Conservation (phyloP, 108 stramenopile species). For the Conticribra guillardii region DNA sequence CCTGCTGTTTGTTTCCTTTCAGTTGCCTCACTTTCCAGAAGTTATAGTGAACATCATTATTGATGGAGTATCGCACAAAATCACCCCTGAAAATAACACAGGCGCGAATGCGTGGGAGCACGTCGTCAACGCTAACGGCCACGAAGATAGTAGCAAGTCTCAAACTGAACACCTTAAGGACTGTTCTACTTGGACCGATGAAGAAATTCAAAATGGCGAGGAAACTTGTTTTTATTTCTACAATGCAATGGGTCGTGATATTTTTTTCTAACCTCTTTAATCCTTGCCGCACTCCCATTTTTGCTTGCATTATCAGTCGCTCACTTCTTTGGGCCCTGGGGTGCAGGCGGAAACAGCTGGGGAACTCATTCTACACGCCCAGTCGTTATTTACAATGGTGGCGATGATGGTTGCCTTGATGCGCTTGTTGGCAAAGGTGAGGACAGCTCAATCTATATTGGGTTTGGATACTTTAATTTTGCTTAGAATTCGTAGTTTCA, state of each 20-base stretch:
- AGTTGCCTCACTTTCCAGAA: constrained; percentile 57
- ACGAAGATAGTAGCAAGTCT: constrained; percentile 49
- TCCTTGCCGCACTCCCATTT: too few species aligned
- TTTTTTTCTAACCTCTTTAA: too few species aligned
- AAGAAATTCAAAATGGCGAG: constrained; percentile 40
- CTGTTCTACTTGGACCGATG: constrained; percentile 58
- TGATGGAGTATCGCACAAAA: constrained; percentile 47
- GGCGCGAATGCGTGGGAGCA: constrained; percentile 53
- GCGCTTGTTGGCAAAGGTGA: constrained; percentile 42
- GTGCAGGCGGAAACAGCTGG: constrained; percentile 69
- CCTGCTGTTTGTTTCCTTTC: too few species aligned
- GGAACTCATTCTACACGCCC: constrained; percentile 64
- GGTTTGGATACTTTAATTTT: not conserved
- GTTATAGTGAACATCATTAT: constrained; percentile 55
- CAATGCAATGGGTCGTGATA: too few species aligned
- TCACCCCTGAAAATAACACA: constrained; percentile 59
- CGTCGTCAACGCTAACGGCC: constrained; percentile 38
- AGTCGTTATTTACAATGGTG: constrained; percentile 44
- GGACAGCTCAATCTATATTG: not conserved
- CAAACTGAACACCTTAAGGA: constrained; percentile 53
- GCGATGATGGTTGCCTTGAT: constrained; percentile 60
- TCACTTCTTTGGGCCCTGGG: constrained; percentile 61
- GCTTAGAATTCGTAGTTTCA: not conserved
- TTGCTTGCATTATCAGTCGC: too few species aligned
- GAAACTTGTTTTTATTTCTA: not conserved